Evolutionary conservation across 257 asterid genomes (phyloP), one percentile per base, ranked within the genome.

Genomic region (Cynanchum wilfordii): DNA sequence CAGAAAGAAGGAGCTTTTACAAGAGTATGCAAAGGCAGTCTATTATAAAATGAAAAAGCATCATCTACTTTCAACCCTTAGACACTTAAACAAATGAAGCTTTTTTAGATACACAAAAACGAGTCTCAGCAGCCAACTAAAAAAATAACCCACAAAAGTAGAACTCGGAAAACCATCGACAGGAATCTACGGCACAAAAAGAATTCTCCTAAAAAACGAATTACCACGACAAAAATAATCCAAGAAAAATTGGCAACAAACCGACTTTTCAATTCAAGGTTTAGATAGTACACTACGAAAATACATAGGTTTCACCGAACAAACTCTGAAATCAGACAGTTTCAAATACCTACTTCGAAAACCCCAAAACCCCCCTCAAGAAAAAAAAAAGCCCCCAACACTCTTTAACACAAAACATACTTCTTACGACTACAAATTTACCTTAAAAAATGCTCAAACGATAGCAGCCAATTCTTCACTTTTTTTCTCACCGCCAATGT

Each of bases 191-290:
- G 0, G 8, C 20, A 49, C 20, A 15, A 47, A 7, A 17, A 0
- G 2, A 16, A 49, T 10, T 0, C 30, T 13, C 47, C 4, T 9
- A 47, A 22, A 47, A 22, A 36, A 38, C 9, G 44, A 22, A 49
- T 58, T n/a, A 76, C 25, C 7, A 4, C 54, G 17, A 30, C 17
- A 49, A 5, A 36, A 70, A 62, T 22, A 38, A 70, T 76, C 80
- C 72, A 70, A 22, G 51, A 60, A 62, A 64, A 12, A 64, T 5
- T 17, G 12, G 59, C 27, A 52, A 25, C 45, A 40, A 70, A 76
- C 12, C 27, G 44, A 51, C 75, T 30, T 59, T 63, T 76, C 70
- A 70, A 71, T 67, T 0, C 24, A 27, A 57, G n/a, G 49, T 5
- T 17, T 30, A 66, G 64, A 42, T 7, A 30, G 13, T 0, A 47